These are phyloP conservation scores for Salpingoeca rosetta DNA, from an alignment of 78 protist species.

Conservation along the genomic window DNA sequence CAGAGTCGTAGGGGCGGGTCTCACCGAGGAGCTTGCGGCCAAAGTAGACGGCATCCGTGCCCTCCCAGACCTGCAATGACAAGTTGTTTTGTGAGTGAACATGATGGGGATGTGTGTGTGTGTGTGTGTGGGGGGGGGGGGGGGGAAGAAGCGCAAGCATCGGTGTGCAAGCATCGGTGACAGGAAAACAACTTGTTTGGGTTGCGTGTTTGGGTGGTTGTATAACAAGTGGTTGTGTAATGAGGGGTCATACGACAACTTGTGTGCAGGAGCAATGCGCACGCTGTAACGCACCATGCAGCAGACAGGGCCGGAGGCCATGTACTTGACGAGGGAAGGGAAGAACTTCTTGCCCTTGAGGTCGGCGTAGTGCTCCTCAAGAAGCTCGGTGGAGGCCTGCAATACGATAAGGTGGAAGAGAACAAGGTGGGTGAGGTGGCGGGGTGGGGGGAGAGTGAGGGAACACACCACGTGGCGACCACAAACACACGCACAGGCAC, in stretches of 20 bases:
- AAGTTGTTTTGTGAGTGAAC: not conserved
- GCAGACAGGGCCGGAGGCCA: conserved; percentile 36
- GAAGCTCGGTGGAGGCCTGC: conserved; percentile 12
- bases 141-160: too few species aligned
- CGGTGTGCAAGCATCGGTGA: too few species aligned
- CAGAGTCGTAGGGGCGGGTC: conserved; percentile 65
- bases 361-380: conserved; percentile 56
- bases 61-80: conserved; percentile 43
- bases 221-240: not conserved
- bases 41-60: conserved; percentile 35
- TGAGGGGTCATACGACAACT: not conserved
- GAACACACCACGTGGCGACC: too few species aligned
- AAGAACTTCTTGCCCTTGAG: conserved; percentile 54
- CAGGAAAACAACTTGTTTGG: too few species aligned
- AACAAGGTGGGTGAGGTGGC: too few species aligned
- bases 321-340: conserved; percentile 49
- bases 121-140: too few species aligned
- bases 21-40: conserved; percentile 69
- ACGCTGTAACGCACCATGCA: conserved; percentile 8
- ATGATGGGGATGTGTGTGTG: too few species aligned
- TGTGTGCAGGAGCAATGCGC: not conserved
- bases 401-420: too few species aligned
- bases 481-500: too few species aligned
- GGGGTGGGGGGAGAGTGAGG: too few species aligned
- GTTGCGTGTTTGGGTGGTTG: not conserved